phyloP scores from a whole-genome alignment of 1,284 basidiomycete genomes.

The Caloboletus firmus region DNA sequence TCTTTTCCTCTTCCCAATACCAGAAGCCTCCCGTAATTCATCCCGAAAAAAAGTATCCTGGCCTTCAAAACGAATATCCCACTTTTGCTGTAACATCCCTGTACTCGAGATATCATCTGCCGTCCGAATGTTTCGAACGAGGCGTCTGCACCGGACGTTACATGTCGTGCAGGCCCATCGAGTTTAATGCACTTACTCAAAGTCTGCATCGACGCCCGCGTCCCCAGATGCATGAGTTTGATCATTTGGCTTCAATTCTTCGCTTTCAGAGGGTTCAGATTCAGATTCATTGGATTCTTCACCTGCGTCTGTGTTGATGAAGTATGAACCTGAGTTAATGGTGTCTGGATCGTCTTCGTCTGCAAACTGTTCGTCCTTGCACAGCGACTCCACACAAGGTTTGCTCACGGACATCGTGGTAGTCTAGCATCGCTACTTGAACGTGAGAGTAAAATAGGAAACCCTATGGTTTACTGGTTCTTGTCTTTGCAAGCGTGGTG shows the following conservation, averaged over 20 bases:
- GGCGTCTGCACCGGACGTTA: constrained; percentile 14
- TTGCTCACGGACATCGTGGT: constrained; percentile 23
- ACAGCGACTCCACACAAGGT: neutral
- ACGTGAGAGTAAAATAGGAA: neutral
- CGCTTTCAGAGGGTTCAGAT: constrained; percentile 9
- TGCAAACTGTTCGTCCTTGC: constrained; percentile 9
- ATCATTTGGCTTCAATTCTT: constrained; percentile 9
- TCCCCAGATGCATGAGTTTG: constrained; percentile 7
- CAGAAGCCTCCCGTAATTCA: constrained; percentile 58
- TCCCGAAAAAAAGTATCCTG: constrained; percentile 66
- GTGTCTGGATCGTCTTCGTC: constrained; percentile 6
- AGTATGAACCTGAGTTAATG: constrained; percentile 7
- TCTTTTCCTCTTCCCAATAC: constrained; percentile 57
- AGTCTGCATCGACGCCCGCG: constrained; percentile 28
- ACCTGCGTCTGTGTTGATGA: constrained; percentile 4
- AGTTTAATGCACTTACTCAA: constrained; percentile 22
- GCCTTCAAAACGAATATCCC: constrained; percentile 46
- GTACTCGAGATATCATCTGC: constrained; percentile 26
- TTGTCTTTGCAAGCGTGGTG: no score
- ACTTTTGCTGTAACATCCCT: constrained; percentile 35
- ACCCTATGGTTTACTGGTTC: no score
- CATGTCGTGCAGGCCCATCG: neutral
- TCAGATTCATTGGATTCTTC: constrained; percentile 30
- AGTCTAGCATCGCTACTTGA: constrained; percentile 16
- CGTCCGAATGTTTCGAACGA: constrained; percentile 30